Evolutionary conservation across 768 basidiomycete genomes (phyloP), one percentile per base, ranked within the genome.

Genomic region (Tricholoma matsutake): DNA sequence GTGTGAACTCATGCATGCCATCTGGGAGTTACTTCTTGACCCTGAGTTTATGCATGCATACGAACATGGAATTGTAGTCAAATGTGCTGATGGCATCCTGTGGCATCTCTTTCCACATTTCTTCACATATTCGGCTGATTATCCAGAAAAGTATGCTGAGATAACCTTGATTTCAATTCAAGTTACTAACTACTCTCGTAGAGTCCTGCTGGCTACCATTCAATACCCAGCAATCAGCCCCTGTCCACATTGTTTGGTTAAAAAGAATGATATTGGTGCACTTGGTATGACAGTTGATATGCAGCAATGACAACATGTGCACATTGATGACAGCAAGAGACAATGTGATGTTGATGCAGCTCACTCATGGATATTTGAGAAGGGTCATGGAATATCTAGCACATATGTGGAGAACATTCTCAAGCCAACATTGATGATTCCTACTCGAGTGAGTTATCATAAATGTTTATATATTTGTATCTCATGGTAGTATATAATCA

Each of bases 221-320:
- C 55, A 60, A 4, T 63, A 59, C 56, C 57, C 68, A 1, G 66
- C 67, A 0, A 6, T 29, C 6, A 73, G 66, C 49, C 73, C 73
- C 3, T 75, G 73, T 43, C 73, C 73, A 4, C 70, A 67, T 0
- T 75, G 75, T 54, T 62, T 71, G 4, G 56, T 73, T 5, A 54
- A 31, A 1, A 68, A 65, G 25, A 6, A 59, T 0, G 25, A 71
- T 0, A 69, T 80, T 7, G 7, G 45, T 3, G 57, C 65, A 0
- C 57, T 81, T 22, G 78, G 79, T 0, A 65, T 57, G 6, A 35
- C 3, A 3, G 22, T 25, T 25, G 1, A 25, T 25, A 25, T 25
- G 22, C 22, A 25, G 3, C 3, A 3, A 25, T 3, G 3, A 25
- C 22, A 25, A 25, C 3, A 25, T 25, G 22, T 25, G 22, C 22